Evolutionary conservation across 2,329 filamentous ascomycete genomes (phyloP).

Genomic region (Fusarium coicis): DNA sequence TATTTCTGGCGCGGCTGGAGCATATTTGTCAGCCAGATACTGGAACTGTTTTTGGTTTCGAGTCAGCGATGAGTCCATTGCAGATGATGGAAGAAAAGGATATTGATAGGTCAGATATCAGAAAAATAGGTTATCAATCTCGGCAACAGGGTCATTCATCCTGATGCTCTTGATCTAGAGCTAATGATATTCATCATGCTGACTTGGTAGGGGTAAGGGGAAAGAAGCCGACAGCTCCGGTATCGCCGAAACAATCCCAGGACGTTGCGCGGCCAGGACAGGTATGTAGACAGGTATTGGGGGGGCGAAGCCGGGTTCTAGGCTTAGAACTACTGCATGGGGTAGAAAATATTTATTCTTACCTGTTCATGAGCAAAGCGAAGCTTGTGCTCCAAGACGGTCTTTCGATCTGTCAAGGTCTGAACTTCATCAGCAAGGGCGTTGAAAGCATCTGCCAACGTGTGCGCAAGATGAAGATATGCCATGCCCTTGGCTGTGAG

Average conservation of each 20-base stretch:
- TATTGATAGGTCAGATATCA: conserved; percentile 48
- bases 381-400: conserved; percentile 73
- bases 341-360: conserved; percentile 51
- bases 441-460: conserved; percentile 72
- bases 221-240: conserved; percentile 31
- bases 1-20: conserved; percentile 72
- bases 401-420: conserved; percentile 70
- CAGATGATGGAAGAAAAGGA: not conserved
- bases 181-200: conserved; percentile 67
- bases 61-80: conserved; percentile 39
- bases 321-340: not conserved
- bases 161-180: conserved; percentile 84
- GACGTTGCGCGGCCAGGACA: conserved; percentile 15
- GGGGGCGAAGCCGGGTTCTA: conserved; percentile 18
- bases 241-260: conserved; percentile 38
- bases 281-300: conserved; percentile 1
- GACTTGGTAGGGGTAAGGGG: conserved; percentile 19
- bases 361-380: conserved; percentile 75
- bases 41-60: conserved; percentile 63
- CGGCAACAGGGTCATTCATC: conserved; percentile 57
- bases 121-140: conserved; percentile 69
- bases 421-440: conserved; percentile 73
- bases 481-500: conserved; percentile 49
- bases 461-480: conserved; percentile 60
- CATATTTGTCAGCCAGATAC: conserved; percentile 74